Conservation (phyloP, 129 eudicot species). For the Artemisia tridentata region DNA sequence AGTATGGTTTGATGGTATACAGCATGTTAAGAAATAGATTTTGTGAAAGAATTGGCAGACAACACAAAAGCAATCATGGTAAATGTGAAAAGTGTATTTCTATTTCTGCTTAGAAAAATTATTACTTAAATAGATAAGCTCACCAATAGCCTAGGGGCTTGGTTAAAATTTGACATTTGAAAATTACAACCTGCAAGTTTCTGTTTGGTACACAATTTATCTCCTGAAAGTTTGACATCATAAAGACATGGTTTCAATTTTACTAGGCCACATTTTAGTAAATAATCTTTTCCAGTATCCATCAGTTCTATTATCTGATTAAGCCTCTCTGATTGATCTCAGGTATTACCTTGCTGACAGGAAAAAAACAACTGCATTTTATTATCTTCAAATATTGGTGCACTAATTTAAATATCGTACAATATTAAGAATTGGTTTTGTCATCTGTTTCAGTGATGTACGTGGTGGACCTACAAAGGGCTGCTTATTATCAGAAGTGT, state of each 20-base stretch:
- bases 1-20: conserved; percentile 75
- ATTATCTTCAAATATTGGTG: background rate
- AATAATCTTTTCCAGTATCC: background rate
- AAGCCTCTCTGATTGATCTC: background rate
- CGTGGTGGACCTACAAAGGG: conserved; percentile 76
- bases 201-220: background rate
- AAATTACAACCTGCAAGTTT: conserved; percentile 1
- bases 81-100: conserved; percentile 10
- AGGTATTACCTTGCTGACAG: conserved; percentile 5
- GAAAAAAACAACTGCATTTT: background rate
- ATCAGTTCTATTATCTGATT: background rate
- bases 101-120: background rate
- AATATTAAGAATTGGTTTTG: conserved; percentile 8
- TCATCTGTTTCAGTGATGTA: conserved; percentile 66
- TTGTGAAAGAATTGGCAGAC: conserved; percentile 92
- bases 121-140: background rate
- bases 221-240: background rate
- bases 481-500: conserved; percentile 85
- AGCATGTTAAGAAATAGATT: conserved; percentile 82
- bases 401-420: background rate
- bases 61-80: conserved; percentile 98
- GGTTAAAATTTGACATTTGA: background rate
- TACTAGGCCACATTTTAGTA: background rate
- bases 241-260: conserved; percentile 1
- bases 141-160: background rate